These are phyloP conservation scores for Luffa acutangula DNA, from an alignment of 306 rosid genomes.

Conservation along the genomic window DNA sequence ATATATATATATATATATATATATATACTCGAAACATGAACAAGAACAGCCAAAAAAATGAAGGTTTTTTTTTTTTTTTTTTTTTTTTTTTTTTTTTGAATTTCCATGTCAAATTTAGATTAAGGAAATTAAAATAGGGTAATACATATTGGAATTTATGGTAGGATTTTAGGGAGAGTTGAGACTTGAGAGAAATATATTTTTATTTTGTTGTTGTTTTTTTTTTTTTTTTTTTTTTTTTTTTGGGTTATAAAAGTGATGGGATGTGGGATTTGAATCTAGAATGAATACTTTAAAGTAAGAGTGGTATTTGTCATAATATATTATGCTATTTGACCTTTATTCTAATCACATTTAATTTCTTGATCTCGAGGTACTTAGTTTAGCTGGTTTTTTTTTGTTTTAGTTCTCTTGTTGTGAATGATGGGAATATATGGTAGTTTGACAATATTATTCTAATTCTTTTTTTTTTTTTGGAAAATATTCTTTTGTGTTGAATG, in stretches of 20 bases:
- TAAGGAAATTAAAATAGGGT: background rate
- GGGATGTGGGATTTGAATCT: background rate
- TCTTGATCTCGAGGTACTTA: constrained; percentile 3
- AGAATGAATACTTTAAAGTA: background rate
- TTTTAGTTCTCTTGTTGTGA: background rate
- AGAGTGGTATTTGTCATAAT: background rate
- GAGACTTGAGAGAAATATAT: background rate
- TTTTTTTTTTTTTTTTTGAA: no score
- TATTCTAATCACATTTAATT: background rate
- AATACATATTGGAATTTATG: background rate
- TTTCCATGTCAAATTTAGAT: background rate
- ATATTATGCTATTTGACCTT: background rate
- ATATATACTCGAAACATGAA: background rate
- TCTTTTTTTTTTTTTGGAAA: background rate
- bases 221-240: background rate
- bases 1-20: no score
- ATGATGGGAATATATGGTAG: background rate
- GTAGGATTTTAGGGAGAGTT: background rate
- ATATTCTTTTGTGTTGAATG: background rate
- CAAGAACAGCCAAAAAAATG: background rate
- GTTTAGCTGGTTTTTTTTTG: background rate
- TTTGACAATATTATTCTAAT: background rate
- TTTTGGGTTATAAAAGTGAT: background rate
- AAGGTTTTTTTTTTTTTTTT: background rate
- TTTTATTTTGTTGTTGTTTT: background rate